phyloP scores from a whole-genome alignment of 768 basidiomycete species.

The Lepiota venenata region DNA sequence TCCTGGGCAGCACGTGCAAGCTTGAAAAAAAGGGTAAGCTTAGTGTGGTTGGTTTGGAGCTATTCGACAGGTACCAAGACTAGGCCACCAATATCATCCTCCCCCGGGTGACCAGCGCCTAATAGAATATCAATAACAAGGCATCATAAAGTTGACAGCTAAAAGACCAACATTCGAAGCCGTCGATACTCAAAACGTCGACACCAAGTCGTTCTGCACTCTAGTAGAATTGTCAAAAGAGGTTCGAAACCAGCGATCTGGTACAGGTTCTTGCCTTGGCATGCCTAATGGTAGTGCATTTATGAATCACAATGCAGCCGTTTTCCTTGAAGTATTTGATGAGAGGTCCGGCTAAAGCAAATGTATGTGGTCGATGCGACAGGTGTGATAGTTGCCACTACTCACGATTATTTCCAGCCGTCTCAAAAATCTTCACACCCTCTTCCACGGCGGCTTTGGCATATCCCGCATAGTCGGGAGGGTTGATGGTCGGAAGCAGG shows the following conservation, averaged over 20 bases:
- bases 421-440: constrained; percentile 87
- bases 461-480: constrained; percentile 87
- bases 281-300: constrained; percentile 85
- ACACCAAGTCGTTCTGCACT: constrained; percentile 73
- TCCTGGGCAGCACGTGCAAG: constrained; percentile 86
- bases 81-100: constrained; percentile 87
- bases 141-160: not conserved
- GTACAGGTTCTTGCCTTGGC: constrained; percentile 53
- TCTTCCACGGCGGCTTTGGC: constrained; percentile 82
- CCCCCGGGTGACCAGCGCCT: constrained; percentile 95
- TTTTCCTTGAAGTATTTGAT: constrained; percentile 82
- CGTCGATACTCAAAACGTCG: constrained; percentile 87
- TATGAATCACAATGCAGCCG: constrained; percentile 81
- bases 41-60: not conserved
- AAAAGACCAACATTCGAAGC: constrained; percentile 72
- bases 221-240: constrained; percentile 16
- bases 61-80: constrained; percentile 56
- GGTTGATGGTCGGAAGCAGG: constrained; percentile 83
- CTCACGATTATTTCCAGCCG: constrained; percentile 88
- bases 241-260: not conserved
- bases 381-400: not conserved
- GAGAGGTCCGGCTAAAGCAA: constrained; percentile 59
- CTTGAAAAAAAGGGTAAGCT: constrained; percentile 30
- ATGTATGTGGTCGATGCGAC: not conserved
- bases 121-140: constrained; percentile 11